These are phyloP conservation scores for Aspergillus leporis DNA, from an alignment of 495 filamentous ascomycete species.

Conservation along the genomic window DNA sequence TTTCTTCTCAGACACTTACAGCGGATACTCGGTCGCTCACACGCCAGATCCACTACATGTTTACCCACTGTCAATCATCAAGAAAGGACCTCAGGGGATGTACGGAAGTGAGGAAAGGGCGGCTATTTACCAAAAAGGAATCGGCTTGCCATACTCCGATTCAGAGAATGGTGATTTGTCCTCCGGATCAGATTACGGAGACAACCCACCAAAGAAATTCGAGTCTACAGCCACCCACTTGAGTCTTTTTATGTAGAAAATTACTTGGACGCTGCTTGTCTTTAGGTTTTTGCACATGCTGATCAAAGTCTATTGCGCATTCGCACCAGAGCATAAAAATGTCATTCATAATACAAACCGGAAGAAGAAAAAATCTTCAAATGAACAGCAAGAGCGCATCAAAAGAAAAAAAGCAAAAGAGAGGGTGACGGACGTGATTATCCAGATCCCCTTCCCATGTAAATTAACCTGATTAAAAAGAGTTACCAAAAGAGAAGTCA, in stretches of 20 bases:
- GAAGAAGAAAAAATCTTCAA: background rate
- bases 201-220: background rate
- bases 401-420: background rate
- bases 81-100: background rate
- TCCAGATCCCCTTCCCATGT: background rate
- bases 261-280: background rate
- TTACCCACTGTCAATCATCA: background rate
- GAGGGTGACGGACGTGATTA: background rate
- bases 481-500: constrained; percentile 14
- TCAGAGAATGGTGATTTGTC: background rate
- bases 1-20: background rate
- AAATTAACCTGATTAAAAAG: background rate
- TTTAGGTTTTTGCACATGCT: background rate
- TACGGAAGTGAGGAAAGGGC: background rate
- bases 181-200: background rate
- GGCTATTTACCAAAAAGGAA: background rate
- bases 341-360: background rate
- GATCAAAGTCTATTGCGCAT: background rate
- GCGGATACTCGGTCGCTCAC: constrained; percentile 21
- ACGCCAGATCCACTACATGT: constrained; percentile 25
- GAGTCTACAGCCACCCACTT: background rate
- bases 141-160: background rate
- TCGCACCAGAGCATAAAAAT: background rate
- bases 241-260: background rate
- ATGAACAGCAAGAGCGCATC: background rate